Conservation (phyloP, 2,329 filamentous ascomycete species). For the Hypoxylon sp. region DNA sequence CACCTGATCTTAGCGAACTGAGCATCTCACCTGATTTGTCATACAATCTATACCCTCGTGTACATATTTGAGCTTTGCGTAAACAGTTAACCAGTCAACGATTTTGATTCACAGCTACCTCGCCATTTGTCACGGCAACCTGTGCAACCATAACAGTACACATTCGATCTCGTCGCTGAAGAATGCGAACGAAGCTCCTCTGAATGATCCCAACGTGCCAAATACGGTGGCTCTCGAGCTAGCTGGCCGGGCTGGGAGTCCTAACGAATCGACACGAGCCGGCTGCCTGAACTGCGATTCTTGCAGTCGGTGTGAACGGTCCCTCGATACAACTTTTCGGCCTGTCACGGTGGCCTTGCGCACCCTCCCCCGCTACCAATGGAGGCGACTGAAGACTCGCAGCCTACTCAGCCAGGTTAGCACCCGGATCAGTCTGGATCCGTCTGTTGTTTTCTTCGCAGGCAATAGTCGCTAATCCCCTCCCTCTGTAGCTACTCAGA, state of each 20-base stretch:
- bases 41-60: conserved; percentile 12
- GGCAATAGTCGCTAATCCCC: conserved; percentile 24
- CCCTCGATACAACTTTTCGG: conserved; percentile 8
- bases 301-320: conserved; percentile 47
- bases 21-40: conserved; percentile 15
- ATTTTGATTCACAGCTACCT: conserved; percentile 38
- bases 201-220: conserved; percentile 39
- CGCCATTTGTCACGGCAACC: conserved; percentile 29
- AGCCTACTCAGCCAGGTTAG: conserved; percentile 55
- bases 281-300: conserved; percentile 48
- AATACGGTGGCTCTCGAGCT: conserved; percentile 33
- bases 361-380: conserved; percentile 46
- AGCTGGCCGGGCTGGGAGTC: conserved; percentile 28
- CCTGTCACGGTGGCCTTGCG: conserved; percentile 35
- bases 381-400: conserved; percentile 52
- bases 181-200: conserved; percentile 8
- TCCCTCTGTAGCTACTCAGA: conserved; percentile 76
- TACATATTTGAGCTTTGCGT: conserved; percentile 17
- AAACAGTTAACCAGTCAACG: conserved; percentile 8
- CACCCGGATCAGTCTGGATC: not conserved
- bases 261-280: conserved; percentile 37
- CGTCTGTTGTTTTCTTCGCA: not conserved
- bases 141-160: conserved; percentile 39
- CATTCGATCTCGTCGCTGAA: conserved; percentile 18
- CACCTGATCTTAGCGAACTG: conserved; percentile 2